phyloP scores from a whole-genome alignment of 2,329 filamentous ascomycete species.

The Penicillium verrucosum region DNA sequence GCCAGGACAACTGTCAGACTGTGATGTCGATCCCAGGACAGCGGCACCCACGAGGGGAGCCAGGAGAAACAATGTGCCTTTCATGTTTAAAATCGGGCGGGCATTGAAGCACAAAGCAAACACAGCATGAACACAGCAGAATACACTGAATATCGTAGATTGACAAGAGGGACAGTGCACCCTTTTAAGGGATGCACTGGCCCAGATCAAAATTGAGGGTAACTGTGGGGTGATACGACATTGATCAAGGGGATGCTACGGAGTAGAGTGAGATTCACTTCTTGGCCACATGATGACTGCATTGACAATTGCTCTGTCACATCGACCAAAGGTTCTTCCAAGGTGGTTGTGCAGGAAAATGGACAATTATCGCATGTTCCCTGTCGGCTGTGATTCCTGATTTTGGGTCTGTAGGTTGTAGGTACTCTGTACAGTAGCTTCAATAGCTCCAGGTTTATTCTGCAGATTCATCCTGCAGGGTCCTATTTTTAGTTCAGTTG shows the following conservation, averaged over 20 bases:
- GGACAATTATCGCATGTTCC: neutral
- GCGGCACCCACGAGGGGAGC: slow-evolving; percentile 30
- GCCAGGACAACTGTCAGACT: slow-evolving; percentile 32
- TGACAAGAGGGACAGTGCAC: neutral
- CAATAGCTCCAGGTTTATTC: neutral
- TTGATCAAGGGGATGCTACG: neutral
- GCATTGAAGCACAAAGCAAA: neutral
- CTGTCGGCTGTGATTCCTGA: neutral
- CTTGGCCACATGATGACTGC: neutral
- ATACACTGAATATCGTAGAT: neutral
- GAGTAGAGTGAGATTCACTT: neutral
- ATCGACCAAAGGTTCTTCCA: neutral
- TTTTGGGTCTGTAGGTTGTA: neutral
- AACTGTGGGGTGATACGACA: neutral
- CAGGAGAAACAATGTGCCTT: slow-evolving; percentile 26
- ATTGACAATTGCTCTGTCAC: neutral
- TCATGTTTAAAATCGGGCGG: slow-evolving; percentile 20
- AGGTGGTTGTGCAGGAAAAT: neutral
- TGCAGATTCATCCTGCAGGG: neutral
- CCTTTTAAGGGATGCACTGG: neutral
- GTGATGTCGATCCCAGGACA: slow-evolving; percentile 17
- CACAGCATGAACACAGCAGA: neutral
- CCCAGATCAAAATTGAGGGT: neutral
- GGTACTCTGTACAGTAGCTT: neutral
- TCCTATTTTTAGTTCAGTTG: neutral